Evolutionary conservation across 345 rosid species (phyloP).

Genomic region (Eutrema yunnanense): DNA sequence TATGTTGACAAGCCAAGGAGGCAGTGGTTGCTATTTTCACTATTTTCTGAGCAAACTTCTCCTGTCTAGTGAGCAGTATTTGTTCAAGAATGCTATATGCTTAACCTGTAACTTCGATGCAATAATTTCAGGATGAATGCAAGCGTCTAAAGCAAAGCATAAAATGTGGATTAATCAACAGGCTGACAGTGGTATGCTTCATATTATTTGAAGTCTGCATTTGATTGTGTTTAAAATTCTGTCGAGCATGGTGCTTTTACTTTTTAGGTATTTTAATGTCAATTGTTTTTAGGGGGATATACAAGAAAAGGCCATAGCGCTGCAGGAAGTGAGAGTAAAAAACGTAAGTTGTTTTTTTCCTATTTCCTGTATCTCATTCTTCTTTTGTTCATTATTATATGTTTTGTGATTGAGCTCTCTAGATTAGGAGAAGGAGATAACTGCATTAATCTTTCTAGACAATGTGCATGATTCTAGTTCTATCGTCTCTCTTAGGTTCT

Average conservation of each 20-base stretch:
- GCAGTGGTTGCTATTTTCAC: background rate
- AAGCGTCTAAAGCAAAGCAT: slow-evolving; percentile 97
- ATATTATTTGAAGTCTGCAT: background rate
- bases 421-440: background rate
- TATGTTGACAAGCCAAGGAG: slow-evolving; percentile 4
- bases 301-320: slow-evolving; percentile 84
- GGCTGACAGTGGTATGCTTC: slow-evolving; percentile 76
- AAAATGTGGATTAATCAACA: slow-evolving; percentile 83
- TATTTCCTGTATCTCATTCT: background rate
- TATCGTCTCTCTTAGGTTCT: background rate
- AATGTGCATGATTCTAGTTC: slow-evolving; percentile 13
- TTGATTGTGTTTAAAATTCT: background rate
- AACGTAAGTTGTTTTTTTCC: slow-evolving; percentile 53
- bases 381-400: background rate
- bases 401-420: background rate
- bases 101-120: background rate
- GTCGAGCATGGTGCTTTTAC: background rate
- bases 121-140: slow-evolving; percentile 82
- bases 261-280: slow-evolving; percentile 20
- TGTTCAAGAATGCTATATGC: slow-evolving; percentile 2
- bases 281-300: slow-evolving; percentile 69
- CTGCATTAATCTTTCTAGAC: background rate
- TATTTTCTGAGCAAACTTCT: background rate
- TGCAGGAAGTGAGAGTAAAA: slow-evolving; percentile 90
- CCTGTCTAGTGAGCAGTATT: background rate